Conservation (phyloP, 805 yeast species). For the Naumovozyma dairenensis region DNA sequence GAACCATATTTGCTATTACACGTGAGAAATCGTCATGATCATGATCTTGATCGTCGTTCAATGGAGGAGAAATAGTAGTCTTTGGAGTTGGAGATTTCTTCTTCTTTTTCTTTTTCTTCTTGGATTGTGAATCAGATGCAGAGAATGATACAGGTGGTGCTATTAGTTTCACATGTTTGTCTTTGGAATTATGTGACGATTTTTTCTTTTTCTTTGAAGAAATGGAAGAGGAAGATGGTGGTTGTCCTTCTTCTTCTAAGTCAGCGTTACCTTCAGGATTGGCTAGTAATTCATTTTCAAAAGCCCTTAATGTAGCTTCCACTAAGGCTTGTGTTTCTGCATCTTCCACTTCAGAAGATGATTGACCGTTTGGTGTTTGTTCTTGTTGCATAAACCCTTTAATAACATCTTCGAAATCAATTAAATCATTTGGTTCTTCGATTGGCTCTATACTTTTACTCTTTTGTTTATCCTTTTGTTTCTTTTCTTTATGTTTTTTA, state of each 20-base stretch:
- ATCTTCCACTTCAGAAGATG: slow-evolving; percentile 8
- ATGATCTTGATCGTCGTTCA: slow-evolving; percentile 3
- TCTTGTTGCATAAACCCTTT: slow-evolving; percentile 23
- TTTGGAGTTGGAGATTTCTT: slow-evolving; percentile 11
- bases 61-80: background rate
- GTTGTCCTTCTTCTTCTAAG: slow-evolving; percentile 3
- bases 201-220: slow-evolving; percentile 3
- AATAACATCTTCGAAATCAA: slow-evolving; percentile 26
- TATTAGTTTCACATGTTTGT: background rate
- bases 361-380: background rate
- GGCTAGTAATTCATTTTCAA: slow-evolving; percentile 23
- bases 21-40: slow-evolving; percentile 35
- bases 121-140: slow-evolving; percentile 4
- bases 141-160: slow-evolving; percentile 1
- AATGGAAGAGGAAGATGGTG: no score
- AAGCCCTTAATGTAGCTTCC: slow-evolving; percentile 27
- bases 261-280: slow-evolving; percentile 3
- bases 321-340: slow-evolving; percentile 28
- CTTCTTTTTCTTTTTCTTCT: slow-evolving; percentile 16
- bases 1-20: slow-evolving; percentile 47
- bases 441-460: background rate
- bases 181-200: slow-evolving; percentile 5
- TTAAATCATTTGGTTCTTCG: slow-evolving; percentile 6
- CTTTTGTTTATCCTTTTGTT: slow-evolving; percentile 4
- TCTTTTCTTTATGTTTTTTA: slow-evolving; percentile 7